These are phyloP conservation scores for Coniochaeta sp. DNA, from an alignment of 2,329 filamentous ascomycete genomes.

Conservation along the genomic window DNA sequence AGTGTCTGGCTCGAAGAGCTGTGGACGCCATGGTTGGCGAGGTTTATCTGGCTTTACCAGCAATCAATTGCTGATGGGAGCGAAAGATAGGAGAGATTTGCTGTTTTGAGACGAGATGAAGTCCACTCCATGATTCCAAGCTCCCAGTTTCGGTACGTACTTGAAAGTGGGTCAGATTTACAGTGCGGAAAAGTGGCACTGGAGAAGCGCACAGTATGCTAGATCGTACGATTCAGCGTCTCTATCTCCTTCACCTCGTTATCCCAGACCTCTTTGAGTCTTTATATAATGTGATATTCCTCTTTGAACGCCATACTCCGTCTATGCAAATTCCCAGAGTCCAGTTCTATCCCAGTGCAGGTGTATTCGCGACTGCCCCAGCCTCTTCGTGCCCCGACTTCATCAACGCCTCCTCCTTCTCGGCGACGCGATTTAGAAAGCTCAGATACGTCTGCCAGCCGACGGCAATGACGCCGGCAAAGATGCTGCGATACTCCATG, in stretches of 20 bases:
- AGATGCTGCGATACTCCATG: slow-evolving; percentile 72
- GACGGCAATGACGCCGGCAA: slow-evolving; percentile 72
- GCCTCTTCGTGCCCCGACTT: neutral
- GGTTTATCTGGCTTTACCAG: slow-evolving; percentile 20
- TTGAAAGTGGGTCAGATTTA: neutral
- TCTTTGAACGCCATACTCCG: neutral
- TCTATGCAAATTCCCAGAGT: neutral
- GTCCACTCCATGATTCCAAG: neutral
- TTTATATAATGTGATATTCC: neutral
- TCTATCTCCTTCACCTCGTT: neutral
- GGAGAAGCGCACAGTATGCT: neutral
- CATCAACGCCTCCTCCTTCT: slow-evolving; percentile 40
- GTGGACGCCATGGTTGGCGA: slow-evolving; percentile 22
- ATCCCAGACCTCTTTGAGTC: neutral
- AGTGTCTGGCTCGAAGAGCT: slow-evolving; percentile 18
- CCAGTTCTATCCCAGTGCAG: neutral
- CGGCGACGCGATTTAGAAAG: slow-evolving; percentile 68
- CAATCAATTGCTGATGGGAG: slow-evolving; percentile 22
- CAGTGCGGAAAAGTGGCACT: neutral
- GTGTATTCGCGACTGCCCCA: neutral
- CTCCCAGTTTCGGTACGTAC: neutral
- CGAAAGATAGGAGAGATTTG: slow-evolving; percentile 1
- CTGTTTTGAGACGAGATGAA: neutral
- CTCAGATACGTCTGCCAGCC: slow-evolving; percentile 91
- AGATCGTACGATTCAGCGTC: neutral